Conservation (phyloP, 495 filamentous ascomycete genomes). For the Aspergillus hancockii region DNA sequence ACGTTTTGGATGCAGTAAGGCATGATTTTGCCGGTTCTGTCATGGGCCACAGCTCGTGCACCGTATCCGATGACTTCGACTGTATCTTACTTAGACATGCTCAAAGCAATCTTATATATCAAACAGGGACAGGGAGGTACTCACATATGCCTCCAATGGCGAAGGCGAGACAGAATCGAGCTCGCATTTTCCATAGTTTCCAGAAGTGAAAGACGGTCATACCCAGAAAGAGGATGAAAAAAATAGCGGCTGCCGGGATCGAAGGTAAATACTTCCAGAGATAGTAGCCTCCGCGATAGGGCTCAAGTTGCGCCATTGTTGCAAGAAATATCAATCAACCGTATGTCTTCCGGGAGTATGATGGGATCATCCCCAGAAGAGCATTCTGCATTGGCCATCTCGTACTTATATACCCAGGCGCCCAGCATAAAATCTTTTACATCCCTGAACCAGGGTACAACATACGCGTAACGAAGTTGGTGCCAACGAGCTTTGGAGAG, state of each 20-base stretch:
- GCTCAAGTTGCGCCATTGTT: not conserved
- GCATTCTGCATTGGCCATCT: not conserved
- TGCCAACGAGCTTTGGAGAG: not conserved
- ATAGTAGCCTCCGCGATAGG: constrained; percentile 10
- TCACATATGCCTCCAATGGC: constrained; percentile 30
- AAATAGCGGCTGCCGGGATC: constrained; percentile 49
- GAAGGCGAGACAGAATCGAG: constrained; percentile 26
- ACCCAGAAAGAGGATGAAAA: constrained; percentile 48
- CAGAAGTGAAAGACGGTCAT: constrained; percentile 44
- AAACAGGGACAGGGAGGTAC: not conserved
- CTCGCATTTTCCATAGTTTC: constrained; percentile 17
- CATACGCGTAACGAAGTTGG: not conserved
- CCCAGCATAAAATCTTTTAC: not conserved
- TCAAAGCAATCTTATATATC: too few species aligned
- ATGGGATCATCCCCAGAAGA: not conserved
- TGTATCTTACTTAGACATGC: not conserved
- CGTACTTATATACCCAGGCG: not conserved
- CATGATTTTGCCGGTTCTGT: not conserved
- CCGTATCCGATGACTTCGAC: constrained; percentile 3
- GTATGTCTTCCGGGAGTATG: not conserved
- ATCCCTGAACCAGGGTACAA: not conserved
- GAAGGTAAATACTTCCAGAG: constrained; percentile 43
- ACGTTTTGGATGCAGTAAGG: not conserved
- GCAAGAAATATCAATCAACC: not conserved
- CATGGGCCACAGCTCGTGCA: not conserved